Conservation (phyloP, 495 filamentous ascomycete genomes). For the Parmelia sp. region DNA sequence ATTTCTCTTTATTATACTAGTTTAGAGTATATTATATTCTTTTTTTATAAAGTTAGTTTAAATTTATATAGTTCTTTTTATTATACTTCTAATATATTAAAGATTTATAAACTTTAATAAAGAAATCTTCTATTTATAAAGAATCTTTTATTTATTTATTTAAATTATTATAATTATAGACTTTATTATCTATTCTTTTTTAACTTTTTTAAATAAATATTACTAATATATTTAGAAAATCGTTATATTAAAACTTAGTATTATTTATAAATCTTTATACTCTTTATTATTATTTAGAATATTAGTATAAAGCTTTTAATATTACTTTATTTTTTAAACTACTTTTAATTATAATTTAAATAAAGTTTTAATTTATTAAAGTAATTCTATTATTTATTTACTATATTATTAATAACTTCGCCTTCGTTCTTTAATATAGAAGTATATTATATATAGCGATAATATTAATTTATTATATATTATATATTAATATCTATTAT, state of each 20-base stretch:
- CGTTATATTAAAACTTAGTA: not conserved
- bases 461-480: not conserved
- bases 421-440: not conserved
- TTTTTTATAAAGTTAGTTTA: not conserved
- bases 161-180: not conserved
- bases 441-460: no score
- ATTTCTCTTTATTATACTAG: not conserved
- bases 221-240: not conserved
- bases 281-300: not conserved
- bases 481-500: not conserved
- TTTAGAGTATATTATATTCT: not conserved
- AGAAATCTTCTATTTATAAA: not conserved
- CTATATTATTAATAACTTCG: not conserved
- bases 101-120: not conserved
- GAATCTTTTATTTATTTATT: no score
- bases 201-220: not conserved
- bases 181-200: not conserved
- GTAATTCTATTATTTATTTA: not conserved
- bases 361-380: not conserved
- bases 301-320: not conserved
- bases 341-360: conserved; percentile 2
- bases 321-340: not conserved
- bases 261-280: not conserved
- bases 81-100: not conserved
- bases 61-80: not conserved